Base-by-base conservation (phyloP, 495 filamentous ascomycete species). In the Penicillium paradoxum region DNA sequence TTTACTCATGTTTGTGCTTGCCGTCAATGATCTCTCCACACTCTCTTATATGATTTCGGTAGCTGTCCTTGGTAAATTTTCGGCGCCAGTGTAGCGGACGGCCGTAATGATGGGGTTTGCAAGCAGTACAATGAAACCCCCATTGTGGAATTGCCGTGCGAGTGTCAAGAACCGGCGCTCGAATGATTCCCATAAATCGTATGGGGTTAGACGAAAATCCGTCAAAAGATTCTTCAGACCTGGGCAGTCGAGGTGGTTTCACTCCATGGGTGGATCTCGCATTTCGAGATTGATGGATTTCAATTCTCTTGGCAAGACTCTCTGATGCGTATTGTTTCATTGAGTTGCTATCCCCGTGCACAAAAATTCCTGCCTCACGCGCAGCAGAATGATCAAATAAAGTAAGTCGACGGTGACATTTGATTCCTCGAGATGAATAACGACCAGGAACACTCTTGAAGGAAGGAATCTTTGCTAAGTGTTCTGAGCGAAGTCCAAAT, bases 141-240 rank as follows among this genome's bases (percentile, higher is more conserved):
- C 56, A 60, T 37, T 60, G 53, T 4, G 29, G 39, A 22, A 24
- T 13, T 32, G 1, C 25, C 14, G 42, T 29, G 11, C 34, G 6
- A 24, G 4, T 2, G 18, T 54, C 34, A 11, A 61, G 34, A 29
- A 40, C 53, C 29, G 60, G 57, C 29, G 54, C 60, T 6, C 53
- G 54, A 24, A 66, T 44, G 53, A 64, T 58, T 11, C 51, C 57
- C 52, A 61, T 57, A 48, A 64, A 66, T n/a, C 63, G 57, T 25
- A 8, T 46, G 0, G 60, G 60, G 46, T 66, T 58, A 17, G 44
- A 59, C 22, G 11, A 37, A 13, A 32, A 30, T 8, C 27, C 42
- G 52, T 64, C 54, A 32, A 54, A 55, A 9, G 45, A 4, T 39
- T 63, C 38, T 42, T 57, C 37, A 36, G 11, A 42, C 44, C 50